Base-by-base conservation (phyloP, 192 early-diverging fungal genomes). In the Kappamyces sp. region DNA sequence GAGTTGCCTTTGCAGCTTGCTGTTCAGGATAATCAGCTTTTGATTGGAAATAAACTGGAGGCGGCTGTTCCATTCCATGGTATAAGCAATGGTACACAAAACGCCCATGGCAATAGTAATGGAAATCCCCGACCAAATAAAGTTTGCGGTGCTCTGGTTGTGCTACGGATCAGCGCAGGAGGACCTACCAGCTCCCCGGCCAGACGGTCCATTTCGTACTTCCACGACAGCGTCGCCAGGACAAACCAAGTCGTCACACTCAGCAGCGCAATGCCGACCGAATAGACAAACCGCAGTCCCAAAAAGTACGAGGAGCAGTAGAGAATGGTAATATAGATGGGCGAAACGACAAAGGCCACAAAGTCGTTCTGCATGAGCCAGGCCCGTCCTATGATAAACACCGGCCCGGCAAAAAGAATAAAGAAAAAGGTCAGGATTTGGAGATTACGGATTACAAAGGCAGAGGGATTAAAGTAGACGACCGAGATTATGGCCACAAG, bases 11-110 rank as follows among this genome's bases (percentile, higher is more conserved):
- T 67, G 64, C 10, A 80, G 59, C 53, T 80, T 80, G 12, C 47
- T 48, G 47, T 76, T 76, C 41, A 74, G 73, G 5, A 62, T 57
- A 6, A 74, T 36, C 61, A 74, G 76, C 15, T 71, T 47, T 36
- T 74, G 67, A 55, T 79, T 68, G 34, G 66, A 69, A 7, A 79
- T 53, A 54, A 73, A 79, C 63, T 79, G 77, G 8, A 71, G 61
- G 41, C 77, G 65, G 10, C 65, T 37, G 38, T 64, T 66, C 12
- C 74, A 64, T 50, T 79, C 77, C 8, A 66, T 37, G 60, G 69
- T 72, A 51, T 76, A 79, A 34, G 74, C 63, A 13, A 79, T 66
- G 37, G 49, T 69, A 49, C 58, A 64, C 7, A 73, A 64, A 38
- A 76, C 72, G 15, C 69, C 10, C 15, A 60, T 47, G 4, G 70